Base-by-base conservation (phyloP, 2,329 filamentous ascomycete species). In the Penicillium brevicompactum region DNA sequence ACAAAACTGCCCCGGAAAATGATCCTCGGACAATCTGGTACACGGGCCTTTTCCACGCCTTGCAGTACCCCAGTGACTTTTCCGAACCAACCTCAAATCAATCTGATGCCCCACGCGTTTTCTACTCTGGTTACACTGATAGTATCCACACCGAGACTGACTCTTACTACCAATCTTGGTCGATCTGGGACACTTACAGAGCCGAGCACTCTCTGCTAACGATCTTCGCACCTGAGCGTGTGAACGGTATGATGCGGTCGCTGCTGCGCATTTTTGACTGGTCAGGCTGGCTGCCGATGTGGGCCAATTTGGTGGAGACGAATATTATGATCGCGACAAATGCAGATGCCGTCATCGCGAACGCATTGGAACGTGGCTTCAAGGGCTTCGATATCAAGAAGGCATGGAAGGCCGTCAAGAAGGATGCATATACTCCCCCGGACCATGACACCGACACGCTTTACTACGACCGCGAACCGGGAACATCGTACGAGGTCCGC, bases 241-340 rank as follows among this genome's bases (percentile, higher is more conserved):
- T 80, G 14, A 76, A 79, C 46, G 67, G 71, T 32, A 80, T 80
- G 78, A 80, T 80, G 75, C 70, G 78, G 6, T 72, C 75, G 0
- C 68, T 81, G 10, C 62, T 80, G 1, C 63, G 67, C 5, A 80
- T 80, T 21, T 81, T 78, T 49, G 73, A 78, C 49, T 80, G 77
- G 77, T 71, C 71, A 5, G 77, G 78, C 2, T 68, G 78, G 41
- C 60, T 80, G 8, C 78, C 78, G 0, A 78, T 80, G 69, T 81
- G 78, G 78, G 78, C 78, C 1, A 80, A 80, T 51, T 67, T 80
- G 55, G 70, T 80, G 5, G 78, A 80, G 58, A 80, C 77, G 1
- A 80, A 80, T 63, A 80, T 79, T 56, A 81, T 80, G 78, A 78
- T 80, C 34, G 77, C 77, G 1, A 80, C 78, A 0, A 78, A 80